phyloP scores from a whole-genome alignment of 1,284 basidiomycete species.

The Omphalotus olearius region DNA sequence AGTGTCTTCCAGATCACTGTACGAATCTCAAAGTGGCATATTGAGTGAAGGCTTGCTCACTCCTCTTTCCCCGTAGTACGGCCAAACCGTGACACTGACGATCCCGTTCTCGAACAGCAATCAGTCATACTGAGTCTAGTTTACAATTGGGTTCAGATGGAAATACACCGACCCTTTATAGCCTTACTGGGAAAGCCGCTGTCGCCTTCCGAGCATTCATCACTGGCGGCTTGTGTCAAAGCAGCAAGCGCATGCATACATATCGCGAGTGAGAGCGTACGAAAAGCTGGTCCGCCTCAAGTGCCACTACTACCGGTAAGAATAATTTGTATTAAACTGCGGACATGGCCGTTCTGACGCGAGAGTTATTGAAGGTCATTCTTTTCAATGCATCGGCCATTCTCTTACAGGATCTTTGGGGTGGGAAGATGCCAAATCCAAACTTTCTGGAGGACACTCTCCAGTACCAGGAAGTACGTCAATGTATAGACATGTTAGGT shows the following conservation, averaged over 20 bases:
- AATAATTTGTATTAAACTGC: conserved; percentile 17
- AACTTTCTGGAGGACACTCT: conserved; percentile 19
- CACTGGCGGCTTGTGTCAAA: conserved; percentile 82
- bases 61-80: conserved; percentile 39
- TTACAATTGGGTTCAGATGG: conserved; percentile 74
- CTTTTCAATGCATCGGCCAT: conserved; percentile 66
- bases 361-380: not conserved
- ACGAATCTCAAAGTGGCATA: conserved; percentile 20
- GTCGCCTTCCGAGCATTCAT: conserved; percentile 53
- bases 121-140: conserved; percentile 60
- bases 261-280: conserved; percentile 53
- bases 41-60: not conserved
- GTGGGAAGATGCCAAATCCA: conserved; percentile 53
- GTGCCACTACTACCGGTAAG: not conserved
- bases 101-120: conserved; percentile 55
- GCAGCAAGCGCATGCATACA: conserved; percentile 78
- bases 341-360: conserved; percentile 15
- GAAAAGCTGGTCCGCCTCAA: conserved; percentile 21
- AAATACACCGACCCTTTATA: conserved; percentile 74
- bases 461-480: too few relatives aligned
- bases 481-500: too few relatives aligned
- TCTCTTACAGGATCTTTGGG: conserved; percentile 71
- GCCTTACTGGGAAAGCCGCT: conserved; percentile 58
- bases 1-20: conserved; percentile 64
- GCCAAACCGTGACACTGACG: conserved; percentile 64